Percentiles rank a stretch among this genome's conserved stretches.
Conservation (phyloP, 345 rosid genomes). For the Populus euphratica region DNA sequence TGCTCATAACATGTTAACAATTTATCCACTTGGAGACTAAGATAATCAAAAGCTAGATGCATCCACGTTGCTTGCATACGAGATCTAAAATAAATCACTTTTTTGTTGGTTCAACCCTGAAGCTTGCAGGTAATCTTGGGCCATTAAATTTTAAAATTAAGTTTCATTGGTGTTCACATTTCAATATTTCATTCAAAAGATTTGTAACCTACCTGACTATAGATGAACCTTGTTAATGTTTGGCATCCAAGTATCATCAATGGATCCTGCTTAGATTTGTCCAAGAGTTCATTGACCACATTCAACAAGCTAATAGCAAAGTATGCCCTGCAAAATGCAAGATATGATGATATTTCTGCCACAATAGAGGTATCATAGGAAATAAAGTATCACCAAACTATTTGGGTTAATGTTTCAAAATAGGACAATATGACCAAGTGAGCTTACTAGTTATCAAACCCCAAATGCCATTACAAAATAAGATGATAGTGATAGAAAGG, state of each 20-base stretch:
- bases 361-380: too few relatives aligned
- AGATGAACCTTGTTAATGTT: constrained; percentile 72
- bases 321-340: constrained; percentile 56
- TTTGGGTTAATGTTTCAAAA: neutral
- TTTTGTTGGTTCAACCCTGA: neutral
- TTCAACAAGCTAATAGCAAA: constrained; percentile 76
- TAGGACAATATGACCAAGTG: neutral
- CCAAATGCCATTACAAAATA: neutral
- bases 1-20: neutral
- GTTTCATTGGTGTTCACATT: neutral
- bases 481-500: neutral
- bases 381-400: neutral
- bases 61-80: neutral
- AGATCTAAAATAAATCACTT: neutral
- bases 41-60: neutral
- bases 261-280: constrained; percentile 63
- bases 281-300: constrained; percentile 72
- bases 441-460: neutral
- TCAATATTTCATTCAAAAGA: neutral
- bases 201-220: constrained; percentile 58
- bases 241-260: constrained; percentile 77
- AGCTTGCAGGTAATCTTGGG: neutral
- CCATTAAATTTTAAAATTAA: neutral
- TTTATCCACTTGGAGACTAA: neutral
- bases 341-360: neutral